Evolutionary conservation across 1,139 yeast genomes (phyloP).

Genomic region (Debaryomyces sp.): DNA sequence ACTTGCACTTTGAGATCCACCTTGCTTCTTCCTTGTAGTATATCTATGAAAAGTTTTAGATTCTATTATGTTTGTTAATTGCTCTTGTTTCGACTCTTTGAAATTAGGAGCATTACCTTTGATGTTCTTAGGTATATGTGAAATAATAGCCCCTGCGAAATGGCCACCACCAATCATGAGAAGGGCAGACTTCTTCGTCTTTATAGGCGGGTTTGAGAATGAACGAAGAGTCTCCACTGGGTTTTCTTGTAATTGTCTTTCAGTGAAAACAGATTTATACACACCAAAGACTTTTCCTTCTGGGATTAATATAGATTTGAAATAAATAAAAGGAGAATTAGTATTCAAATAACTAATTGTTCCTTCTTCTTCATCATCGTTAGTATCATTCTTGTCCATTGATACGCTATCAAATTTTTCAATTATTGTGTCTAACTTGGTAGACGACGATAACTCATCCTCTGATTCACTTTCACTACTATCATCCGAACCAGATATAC

Average conservation of each 20-base stretch:
- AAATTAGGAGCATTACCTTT: slow-evolving; percentile 55
- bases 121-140: slow-evolving; percentile 62
- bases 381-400: slow-evolving; percentile 7
- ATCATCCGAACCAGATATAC: slow-evolving; percentile 57
- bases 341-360: slow-evolving; percentile 59
- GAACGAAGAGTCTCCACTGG: slow-evolving; percentile 48
- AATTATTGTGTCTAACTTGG: slow-evolving; percentile 33
- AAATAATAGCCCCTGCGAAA: slow-evolving; percentile 91
- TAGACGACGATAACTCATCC: slow-evolving; percentile 11
- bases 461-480: slow-evolving; percentile 24
- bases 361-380: slow-evolving; percentile 27
- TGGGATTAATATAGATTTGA: slow-evolving; percentile 50
- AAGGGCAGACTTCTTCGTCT: slow-evolving; percentile 59
- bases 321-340: slow-evolving; percentile 62
- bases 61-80: slow-evolving; percentile 63
- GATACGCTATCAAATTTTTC: slow-evolving; percentile 27
- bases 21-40: slow-evolving; percentile 96
- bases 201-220: slow-evolving; percentile 27
- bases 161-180: slow-evolving; percentile 98
- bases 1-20: slow-evolving; percentile 93
- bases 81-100: slow-evolving; percentile 50
- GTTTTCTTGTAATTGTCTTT: slow-evolving; percentile 26
- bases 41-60: slow-evolving; percentile 93
- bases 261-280: slow-evolving; percentile 66
- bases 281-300: slow-evolving; percentile 59